Conservation (phyloP, 75 land plant species). For the Pinus albicaulis region DNA sequence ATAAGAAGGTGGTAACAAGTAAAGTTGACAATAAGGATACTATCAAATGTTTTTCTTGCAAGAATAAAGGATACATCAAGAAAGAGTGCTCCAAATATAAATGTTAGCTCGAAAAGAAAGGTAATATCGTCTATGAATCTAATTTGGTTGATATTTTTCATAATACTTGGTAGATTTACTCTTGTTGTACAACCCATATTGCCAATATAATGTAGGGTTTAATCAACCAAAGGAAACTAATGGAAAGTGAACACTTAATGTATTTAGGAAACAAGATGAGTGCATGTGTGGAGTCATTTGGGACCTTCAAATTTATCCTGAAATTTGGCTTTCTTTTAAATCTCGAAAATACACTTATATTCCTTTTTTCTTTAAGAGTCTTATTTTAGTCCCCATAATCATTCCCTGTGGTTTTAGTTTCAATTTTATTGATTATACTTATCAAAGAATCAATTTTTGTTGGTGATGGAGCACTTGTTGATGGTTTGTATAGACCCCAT, state of each 20-base stretch:
- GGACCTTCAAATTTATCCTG: background rate
- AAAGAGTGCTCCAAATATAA: constrained; percentile 6
- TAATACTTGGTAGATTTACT: constrained; percentile 14
- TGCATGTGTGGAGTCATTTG: constrained; percentile 9
- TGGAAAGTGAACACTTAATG: constrained; percentile 6
- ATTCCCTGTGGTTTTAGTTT: constrained; percentile 4
- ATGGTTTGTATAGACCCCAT: constrained; percentile 12
- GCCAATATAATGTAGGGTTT: constrained; percentile 6
- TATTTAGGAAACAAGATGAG: constrained; percentile 5
- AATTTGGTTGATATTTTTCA: constrained; percentile 10
- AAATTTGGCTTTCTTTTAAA: background rate
- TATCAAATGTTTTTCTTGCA: constrained; percentile 6
- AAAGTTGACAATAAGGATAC: background rate
- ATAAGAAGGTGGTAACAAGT: background rate
- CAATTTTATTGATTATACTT: background rate
- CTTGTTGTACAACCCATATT: constrained; percentile 3
- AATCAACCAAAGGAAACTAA: constrained; percentile 2
- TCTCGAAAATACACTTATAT: constrained; percentile 9
- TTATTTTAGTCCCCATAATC: constrained; percentile 11
- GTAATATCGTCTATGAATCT: constrained; percentile 11
- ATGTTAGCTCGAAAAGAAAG: constrained; percentile 3
- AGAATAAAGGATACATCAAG: constrained; percentile 3
- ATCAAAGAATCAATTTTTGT: background rate
- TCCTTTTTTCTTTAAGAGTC: constrained; percentile 9
- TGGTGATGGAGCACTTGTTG: background rate